A percentile compares a stretch with the other conserved stretches of the same genome.
Conservation (phyloP, 2,329 filamentous ascomycete genomes). For the Emergomyces africanus region DNA sequence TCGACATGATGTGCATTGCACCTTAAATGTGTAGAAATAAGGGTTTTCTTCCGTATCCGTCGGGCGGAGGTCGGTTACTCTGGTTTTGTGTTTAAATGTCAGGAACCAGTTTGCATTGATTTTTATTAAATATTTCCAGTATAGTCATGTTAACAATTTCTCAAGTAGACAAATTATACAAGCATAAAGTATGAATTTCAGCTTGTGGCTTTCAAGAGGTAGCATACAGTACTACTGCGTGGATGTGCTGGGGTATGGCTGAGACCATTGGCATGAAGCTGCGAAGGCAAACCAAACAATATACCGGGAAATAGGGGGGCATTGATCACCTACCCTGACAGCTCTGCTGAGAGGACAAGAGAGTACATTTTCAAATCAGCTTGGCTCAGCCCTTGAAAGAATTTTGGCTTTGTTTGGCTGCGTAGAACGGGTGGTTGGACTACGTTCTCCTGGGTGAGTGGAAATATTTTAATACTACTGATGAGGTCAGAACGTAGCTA, state of each 20-base stretch:
- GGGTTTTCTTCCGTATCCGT: constrained; percentile 67
- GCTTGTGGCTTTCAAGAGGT: not conserved
- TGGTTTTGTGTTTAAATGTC: constrained; percentile 25
- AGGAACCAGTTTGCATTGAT: not conserved
- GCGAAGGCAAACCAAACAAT: not conserved
- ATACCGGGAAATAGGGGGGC: not conserved
- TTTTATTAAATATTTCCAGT: not conserved
- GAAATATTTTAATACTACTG: not conserved
- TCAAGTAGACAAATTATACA: not conserved
- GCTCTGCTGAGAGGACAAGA: constrained; percentile 12
- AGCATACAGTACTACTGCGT: not conserved
- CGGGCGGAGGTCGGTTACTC: constrained; percentile 81
- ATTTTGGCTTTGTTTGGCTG: not conserved
- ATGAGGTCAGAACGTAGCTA: no score
- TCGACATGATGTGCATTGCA: constrained; percentile 95
- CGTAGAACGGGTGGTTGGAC: not conserved
- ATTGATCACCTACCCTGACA: constrained; percentile 1
- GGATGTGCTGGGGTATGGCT: not conserved
- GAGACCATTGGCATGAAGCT: not conserved
- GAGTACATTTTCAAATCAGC: constrained; percentile 9
- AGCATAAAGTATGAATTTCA: not conserved
- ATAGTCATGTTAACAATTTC: not conserved
- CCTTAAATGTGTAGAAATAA: constrained; percentile 96
- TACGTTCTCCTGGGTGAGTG: not conserved
- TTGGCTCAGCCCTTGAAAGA: not conserved